Base-by-base conservation (phyloP, 1,284 basidiomycete genomes). In the Papiliotrema nemorosa region DNA sequence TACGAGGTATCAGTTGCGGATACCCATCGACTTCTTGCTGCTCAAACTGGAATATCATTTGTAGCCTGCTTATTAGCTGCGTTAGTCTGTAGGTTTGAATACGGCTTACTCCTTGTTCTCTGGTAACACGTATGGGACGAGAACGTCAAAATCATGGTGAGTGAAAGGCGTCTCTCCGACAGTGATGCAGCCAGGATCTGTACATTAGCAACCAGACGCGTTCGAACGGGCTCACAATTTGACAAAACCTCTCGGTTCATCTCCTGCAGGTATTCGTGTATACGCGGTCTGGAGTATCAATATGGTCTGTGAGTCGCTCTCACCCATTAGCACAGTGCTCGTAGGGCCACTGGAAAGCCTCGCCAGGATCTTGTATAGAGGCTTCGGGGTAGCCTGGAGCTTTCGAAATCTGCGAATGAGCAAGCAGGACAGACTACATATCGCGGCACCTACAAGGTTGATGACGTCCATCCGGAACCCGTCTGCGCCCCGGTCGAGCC, bases 241-340 rank as follows among this genome's bases (percentile, higher is more conserved):
- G 48, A 49, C 20, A 84, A 75, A 1, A 85, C 82, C 58, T 81
- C 76, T 16, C 63, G 53, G 48, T 82, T 68, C 83, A 86, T 85
- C 71, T 87, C 82, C 54, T 80, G 77, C 31, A 88, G 64, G 59
- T 79, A 88, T 57, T 85, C 81, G 65, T 86, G 84, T 1, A 87
- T 81, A 5, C 76, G 75, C 3, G 84, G 84, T 1, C 84, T 82
- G 58, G 7, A 9, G 12, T 14, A 9, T 9, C 9, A 9, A 9
- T 20, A 20, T 12, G 12, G 37, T 12, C 37, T 20, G 9, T 12
- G 14, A 16, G 36, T 22, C 6, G 7, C 5, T 5, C 52, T 33
- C 26, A 44, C 46, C 84, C 83, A 59, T 84, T 84, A 6, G 79
- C 80, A 53, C 77, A 82, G 57, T 80, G 72, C 62, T 77, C 73